These are phyloP conservation scores for Saccharomycopsis sp. DNA, from an alignment of 805 yeast genomes.

Conservation along the genomic window DNA sequence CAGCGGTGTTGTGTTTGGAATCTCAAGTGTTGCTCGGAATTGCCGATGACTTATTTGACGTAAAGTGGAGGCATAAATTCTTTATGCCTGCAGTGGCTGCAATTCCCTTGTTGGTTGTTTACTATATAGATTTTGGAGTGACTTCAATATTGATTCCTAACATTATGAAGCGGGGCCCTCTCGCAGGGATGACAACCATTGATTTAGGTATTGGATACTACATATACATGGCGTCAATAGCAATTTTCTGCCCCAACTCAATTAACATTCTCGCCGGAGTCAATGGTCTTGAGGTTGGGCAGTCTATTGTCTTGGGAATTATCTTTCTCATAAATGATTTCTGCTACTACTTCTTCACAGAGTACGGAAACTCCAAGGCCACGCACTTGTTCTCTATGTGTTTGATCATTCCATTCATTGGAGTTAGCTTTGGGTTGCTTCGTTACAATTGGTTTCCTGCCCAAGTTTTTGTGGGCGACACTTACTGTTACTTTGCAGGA, in stretches of 20 bases:
- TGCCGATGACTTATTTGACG: slow-evolving; percentile 91
- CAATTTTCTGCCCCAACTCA: slow-evolving; percentile 93
- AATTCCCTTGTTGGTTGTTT: slow-evolving; percentile 83
- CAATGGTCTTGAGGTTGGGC: slow-evolving; percentile 96
- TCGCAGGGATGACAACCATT: slow-evolving; percentile 35
- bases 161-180: slow-evolving; percentile 30
- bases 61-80: slow-evolving; percentile 96
- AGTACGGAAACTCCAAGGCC: slow-evolving; percentile 53
- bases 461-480: slow-evolving; percentile 91
- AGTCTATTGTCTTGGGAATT: slow-evolving; percentile 69
- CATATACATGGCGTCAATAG: slow-evolving; percentile 81
- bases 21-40: slow-evolving; percentile 80
- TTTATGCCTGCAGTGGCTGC: slow-evolving; percentile 93
- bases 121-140: slow-evolving; percentile 89
- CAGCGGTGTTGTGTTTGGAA: slow-evolving; percentile 78
- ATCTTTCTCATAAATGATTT: slow-evolving; percentile 71
- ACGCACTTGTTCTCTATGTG: slow-evolving; percentile 79
- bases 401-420: slow-evolving; percentile 77
- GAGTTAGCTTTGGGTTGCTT: slow-evolving; percentile 71
- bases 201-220: slow-evolving; percentile 81
- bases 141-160: slow-evolving; percentile 82
- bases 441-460: slow-evolving; percentile 89
- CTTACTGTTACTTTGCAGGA: slow-evolving; percentile 96
- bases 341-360: slow-evolving; percentile 47
- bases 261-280: slow-evolving; percentile 94